Evolutionary conservation across 2,329 filamentous ascomycete genomes (phyloP), one percentile per base, ranked within the genome.

Genomic region (Sclerotinia trifoliorum): DNA sequence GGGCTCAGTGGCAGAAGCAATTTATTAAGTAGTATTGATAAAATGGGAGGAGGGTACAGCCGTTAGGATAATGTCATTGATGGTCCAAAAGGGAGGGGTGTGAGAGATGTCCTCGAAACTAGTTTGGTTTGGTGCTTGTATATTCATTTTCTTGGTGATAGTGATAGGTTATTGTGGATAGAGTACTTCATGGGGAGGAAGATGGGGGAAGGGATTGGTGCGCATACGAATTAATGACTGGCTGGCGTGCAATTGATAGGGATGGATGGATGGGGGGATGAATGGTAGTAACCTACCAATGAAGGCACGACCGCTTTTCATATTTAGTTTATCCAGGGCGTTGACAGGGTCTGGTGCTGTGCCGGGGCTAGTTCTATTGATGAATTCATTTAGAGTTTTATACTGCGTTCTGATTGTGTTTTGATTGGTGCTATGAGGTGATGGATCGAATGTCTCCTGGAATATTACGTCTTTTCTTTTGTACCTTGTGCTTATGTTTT

Each of bases 1-100:
- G 77, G 76, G 26, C 26, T 80, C 70, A 80, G 80, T 19, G 75
- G 78, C 71, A 79, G 91, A 74, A 92, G 90, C 76, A 88, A 90
- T 68, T 90, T 95, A 75, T 89, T 96, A 89, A 90, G 85, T 74
- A 93, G 90, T 24, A 95, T 96, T 78, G 92, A 96, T 82, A 88
- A 89, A 80, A 96, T 96, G 93, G 92, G 92, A 13, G 88, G 54
- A 35, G 65, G 57, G 39, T 67, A 67, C 39, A 46, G 65, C 7
- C 35, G 48, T 15, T 63, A 63, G 39, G 15, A 49, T 39, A 19
- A 17, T 42, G 10, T 21, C 42, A 1, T 11, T 48, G 21, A 55
- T 26, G 5, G 39, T 11, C 44, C 13, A 7, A 8, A 5, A 2
- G 24, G 13, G 19, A 42, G 26, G 10, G 19, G 8, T 46, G 29